phyloP scores from a whole-genome alignment of 306 rosid species.

The Inga oerstediana region DNA sequence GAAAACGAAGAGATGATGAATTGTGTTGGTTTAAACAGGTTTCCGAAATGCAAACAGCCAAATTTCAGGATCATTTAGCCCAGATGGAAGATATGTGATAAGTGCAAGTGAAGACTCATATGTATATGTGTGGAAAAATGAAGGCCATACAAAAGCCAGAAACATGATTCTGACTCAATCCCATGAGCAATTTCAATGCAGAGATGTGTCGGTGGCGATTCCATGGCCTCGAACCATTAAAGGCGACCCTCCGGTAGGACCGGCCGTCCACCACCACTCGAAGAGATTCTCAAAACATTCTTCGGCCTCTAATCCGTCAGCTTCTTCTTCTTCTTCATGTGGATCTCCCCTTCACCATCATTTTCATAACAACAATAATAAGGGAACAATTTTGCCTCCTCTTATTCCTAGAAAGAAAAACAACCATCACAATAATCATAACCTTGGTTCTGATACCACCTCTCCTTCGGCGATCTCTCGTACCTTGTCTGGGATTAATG shows the following conservation, averaged over 20 bases:
- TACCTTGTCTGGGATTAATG: background rate
- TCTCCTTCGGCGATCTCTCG: background rate
- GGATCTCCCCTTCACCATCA: background rate
- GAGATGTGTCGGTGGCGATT: conserved; percentile 74
- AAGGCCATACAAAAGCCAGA: conserved; percentile 53
- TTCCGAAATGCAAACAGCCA: conserved; percentile 52
- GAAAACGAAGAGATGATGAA: background rate
- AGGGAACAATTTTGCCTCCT: conserved; percentile 52
- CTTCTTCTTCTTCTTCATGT: conserved; percentile 18
- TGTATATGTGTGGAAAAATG: conserved; percentile 68
- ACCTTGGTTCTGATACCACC: conserved; percentile 17
- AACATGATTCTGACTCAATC: conserved; percentile 35
- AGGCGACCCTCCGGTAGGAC: conserved; percentile 57
- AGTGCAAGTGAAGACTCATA: conserved; percentile 86
- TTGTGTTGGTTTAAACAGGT: conserved; percentile 47
- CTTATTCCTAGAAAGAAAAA: conserved; percentile 51
- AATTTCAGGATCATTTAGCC: conserved; percentile 71
- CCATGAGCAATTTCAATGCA: conserved; percentile 71
- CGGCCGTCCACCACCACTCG: conserved; percentile 16
- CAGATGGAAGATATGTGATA: conserved; percentile 63
- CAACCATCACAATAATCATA: background rate
- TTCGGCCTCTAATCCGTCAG: background rate
- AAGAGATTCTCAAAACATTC: conserved; percentile 54
- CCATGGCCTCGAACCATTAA: conserved; percentile 67
- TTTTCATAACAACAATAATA: background rate